These are phyloP conservation scores for Ganoderma lingzhi DNA, from an alignment of 1,284 basidiomycete genomes.

Conservation along the genomic window DNA sequence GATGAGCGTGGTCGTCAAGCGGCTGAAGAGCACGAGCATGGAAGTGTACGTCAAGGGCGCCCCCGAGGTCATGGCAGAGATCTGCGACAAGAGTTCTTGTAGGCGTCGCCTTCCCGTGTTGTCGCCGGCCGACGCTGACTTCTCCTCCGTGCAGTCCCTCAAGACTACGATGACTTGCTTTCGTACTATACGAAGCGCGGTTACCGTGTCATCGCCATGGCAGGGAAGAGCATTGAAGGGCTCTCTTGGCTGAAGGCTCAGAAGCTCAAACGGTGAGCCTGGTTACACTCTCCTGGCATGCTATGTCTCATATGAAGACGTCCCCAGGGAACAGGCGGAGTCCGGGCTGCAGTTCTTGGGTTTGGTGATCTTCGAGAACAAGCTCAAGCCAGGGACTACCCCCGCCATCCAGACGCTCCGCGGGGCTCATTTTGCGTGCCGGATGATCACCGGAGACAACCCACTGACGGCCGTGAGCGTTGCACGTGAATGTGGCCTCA, in stretches of 20 bases:
- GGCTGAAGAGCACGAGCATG: constrained; percentile 94
- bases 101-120: constrained; percentile 43
- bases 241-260: constrained; percentile 98
- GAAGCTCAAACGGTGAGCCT: constrained; percentile 85
- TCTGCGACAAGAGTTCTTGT: constrained; percentile 92
- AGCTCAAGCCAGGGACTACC: constrained; percentile 93
- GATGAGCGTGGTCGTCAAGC: constrained; percentile 98
- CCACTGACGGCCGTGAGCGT: constrained; percentile 97
- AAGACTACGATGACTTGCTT: constrained; percentile 96
- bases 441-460: constrained; percentile 99
- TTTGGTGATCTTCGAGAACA: constrained; percentile 98
- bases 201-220: constrained; percentile 98
- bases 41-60: constrained; percentile 99
- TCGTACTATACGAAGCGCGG: constrained; percentile 98
- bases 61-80: constrained; percentile 97
- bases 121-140: background rate
- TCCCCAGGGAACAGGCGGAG: constrained; percentile 89
- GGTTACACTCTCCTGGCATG: background rate
- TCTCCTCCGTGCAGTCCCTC: constrained; percentile 71
- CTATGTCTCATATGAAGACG: background rate
- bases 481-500: constrained; percentile 92
- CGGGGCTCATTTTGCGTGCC: constrained; percentile 90
- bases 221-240: constrained; percentile 94
- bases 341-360: constrained; percentile 92
- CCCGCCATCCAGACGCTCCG: constrained; percentile 93